Conservation (phyloP, 2,329 filamentous ascomycete genomes). For the Neospermospora avenae region DNA sequence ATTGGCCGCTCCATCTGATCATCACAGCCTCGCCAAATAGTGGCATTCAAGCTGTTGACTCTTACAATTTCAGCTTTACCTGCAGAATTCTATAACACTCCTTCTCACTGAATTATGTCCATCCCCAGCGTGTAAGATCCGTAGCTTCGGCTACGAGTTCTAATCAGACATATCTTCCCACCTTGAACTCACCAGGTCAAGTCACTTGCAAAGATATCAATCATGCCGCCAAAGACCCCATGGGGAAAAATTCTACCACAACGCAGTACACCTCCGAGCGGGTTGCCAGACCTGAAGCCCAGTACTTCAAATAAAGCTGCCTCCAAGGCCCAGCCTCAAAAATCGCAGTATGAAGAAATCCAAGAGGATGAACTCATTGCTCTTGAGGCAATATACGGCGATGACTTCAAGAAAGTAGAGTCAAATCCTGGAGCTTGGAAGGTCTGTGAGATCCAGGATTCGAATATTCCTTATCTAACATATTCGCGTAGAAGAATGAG, state of each 20-base stretch:
- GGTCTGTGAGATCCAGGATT: constrained; percentile 45
- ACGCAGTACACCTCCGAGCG: constrained; percentile 37
- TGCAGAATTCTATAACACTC: neutral
- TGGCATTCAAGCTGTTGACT: constrained; percentile 12
- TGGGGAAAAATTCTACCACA: constrained; percentile 34
- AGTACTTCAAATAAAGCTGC: constrained; percentile 34
- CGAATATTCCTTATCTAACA: neutral
- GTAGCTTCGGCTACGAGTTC: constrained; percentile 33
- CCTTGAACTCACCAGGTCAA: constrained; percentile 11
- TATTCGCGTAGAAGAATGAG: constrained; percentile 62
- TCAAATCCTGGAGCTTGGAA: constrained; percentile 77
- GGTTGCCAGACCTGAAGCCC: constrained; percentile 27
- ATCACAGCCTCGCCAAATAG: constrained; percentile 11
- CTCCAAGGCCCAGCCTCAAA: constrained; percentile 44
- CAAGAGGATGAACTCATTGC: constrained; percentile 87
- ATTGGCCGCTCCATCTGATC: neutral
- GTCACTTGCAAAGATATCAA: constrained; percentile 20
- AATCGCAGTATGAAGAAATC: constrained; percentile 72
- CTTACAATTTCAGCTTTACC: constrained; percentile 2
- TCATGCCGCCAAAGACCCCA: constrained; percentile 35
- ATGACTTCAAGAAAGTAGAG: constrained; percentile 77
- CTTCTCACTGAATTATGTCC: constrained; percentile 19
- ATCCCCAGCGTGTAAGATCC: constrained; percentile 28
- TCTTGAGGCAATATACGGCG: constrained; percentile 81
- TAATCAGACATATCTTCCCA: constrained; percentile 14